Evolutionary conservation across 2,329 filamentous ascomycete genomes (phyloP), one percentile per base, ranked within the genome.

Genomic region (Trichophyton benhamiae): DNA sequence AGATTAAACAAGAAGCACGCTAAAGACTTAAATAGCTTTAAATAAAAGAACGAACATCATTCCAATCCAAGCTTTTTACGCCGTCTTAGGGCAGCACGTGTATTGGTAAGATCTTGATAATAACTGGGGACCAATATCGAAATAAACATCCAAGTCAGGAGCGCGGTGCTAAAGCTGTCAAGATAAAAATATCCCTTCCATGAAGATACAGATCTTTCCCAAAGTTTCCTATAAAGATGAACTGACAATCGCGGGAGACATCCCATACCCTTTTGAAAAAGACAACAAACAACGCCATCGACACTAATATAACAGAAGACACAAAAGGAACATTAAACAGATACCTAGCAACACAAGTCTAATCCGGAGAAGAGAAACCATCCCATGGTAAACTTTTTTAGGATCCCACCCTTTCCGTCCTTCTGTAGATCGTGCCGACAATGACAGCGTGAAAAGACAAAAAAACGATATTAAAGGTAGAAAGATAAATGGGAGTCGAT

Each of bases 311-410:
- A 52, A 52, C 20, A 52, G 22, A 52, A 52, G 25, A 52, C 17
- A 11, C 22, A 27, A 20, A 15, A 55, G 27, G 25, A 55, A 17
- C n/a, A 55, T 55, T 55, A 55, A 55, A 55, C 52, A 55, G 52
- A 55, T 55, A 55, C 52, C 52, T 55, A 55, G 52, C 33, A 55
- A 55, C 52, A 55, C 8, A 36, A 55, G 52, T 55, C 52, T 55
- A 55, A 33, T 55, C 27, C 20, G 52, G 30, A 55, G 30, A 55
- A 55, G 52, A 55, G n/a, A 55, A 55, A 55, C 30, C 30, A 27
- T 55, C 52, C 52, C 52, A 55, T 55, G 52, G 52, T 36, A 36
- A 55, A 55, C 15, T 36, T 55, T 55, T 55, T 55, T 55, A 55
- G 52, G 22, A 55, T 55, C 52, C 52, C 52, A 38, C 30, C 52